A percentile compares a stretch with the other conserved stretches of the same genome.
Conservation (phyloP, 2,329 filamentous ascomycete genomes). For the Thermomyces lanuginosus region DNA sequence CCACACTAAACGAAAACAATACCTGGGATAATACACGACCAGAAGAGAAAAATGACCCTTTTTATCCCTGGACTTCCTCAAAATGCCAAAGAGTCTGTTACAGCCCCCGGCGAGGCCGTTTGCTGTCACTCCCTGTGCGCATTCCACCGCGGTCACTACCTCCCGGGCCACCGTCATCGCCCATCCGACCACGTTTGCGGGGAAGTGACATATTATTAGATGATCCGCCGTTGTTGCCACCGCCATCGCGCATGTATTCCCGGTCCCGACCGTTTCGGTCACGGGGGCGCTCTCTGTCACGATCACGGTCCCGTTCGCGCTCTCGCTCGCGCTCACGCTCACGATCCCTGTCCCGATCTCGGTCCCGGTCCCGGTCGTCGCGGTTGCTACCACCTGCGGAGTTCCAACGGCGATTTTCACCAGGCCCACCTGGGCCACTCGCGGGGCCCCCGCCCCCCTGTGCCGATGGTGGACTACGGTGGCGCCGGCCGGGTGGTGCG, state of each 20-base stretch:
- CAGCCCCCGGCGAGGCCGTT: slow-evolving; percentile 25
- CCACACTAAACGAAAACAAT: not conserved
- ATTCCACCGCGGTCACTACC: slow-evolving; percentile 19
- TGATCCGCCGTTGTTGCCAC: slow-evolving; percentile 18
- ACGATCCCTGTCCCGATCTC: slow-evolving; percentile 19
- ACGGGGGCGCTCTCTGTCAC: slow-evolving; percentile 19
- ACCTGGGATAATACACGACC: not conserved
- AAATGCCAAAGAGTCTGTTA: too few species aligned
- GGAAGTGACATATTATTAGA: slow-evolving; percentile 12
- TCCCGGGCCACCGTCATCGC: slow-evolving; percentile 17
- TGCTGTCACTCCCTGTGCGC: slow-evolving; percentile 25
- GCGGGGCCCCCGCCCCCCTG: slow-evolving; percentile 16
- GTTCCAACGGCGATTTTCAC: slow-evolving; percentile 21
- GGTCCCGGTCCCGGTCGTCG: slow-evolving; percentile 17
- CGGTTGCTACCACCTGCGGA: slow-evolving; percentile 15
- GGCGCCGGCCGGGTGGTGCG: slow-evolving; percentile 19
- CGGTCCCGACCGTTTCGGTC: slow-evolving; percentile 14
- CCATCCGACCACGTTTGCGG: slow-evolving; percentile 23
- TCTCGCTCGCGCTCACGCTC: slow-evolving; percentile 18
- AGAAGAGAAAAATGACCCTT: too few species aligned
- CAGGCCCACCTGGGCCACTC: slow-evolving; percentile 9
- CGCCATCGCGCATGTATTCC: slow-evolving; percentile 20
- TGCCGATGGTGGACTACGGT: slow-evolving; percentile 19
- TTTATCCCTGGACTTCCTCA: too few species aligned
- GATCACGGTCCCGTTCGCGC: slow-evolving; percentile 20